Conservation (phyloP, 179 eudicot species). For the Beta corolliflora region DNA sequence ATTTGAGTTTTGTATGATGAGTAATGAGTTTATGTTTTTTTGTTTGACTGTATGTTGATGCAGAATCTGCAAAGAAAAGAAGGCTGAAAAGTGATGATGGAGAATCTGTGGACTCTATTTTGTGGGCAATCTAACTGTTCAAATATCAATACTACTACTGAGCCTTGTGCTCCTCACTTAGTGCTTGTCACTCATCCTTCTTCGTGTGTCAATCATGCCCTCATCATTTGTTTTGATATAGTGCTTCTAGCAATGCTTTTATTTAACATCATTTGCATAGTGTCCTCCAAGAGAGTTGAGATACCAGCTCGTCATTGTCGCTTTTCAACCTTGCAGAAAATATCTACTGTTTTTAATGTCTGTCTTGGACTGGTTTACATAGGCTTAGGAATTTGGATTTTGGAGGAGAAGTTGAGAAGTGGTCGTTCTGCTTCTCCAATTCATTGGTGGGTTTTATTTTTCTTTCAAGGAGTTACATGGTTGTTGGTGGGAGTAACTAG, state of each 20-base stretch:
- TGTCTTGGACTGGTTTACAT: conserved; percentile 52
- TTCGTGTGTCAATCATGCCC: conserved; percentile 24
- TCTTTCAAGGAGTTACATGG: conserved; percentile 68
- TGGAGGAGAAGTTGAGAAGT: conserved; percentile 45
- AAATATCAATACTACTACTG: not conserved
- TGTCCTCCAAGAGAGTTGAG: conserved; percentile 22
- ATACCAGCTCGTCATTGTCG: conserved; percentile 41
- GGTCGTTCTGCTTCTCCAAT: conserved; percentile 41
- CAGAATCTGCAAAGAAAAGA: not conserved
- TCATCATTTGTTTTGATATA: conserved; percentile 12
- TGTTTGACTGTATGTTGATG: not conserved
- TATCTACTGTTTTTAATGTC: conserved; percentile 56
- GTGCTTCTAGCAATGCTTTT: conserved; percentile 46
- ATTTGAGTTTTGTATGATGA: not conserved
- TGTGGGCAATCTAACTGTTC: conserved; percentile 15
- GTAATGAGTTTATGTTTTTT: not conserved
- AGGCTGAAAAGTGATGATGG: conserved; percentile 1
- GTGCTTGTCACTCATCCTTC: conserved; percentile 15
- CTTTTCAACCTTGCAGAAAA: conserved; percentile 23
- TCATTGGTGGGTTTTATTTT: conserved; percentile 53
- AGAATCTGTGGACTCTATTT: conserved; percentile 9
- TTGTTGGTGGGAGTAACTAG: conserved; percentile 46
- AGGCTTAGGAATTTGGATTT: conserved; percentile 53
- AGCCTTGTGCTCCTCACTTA: conserved; percentile 11
- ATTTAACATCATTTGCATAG: conserved; percentile 41